Evolutionary conservation across 2,329 filamentous ascomycete genomes (phyloP).

Genomic region (Arthrobotrys conoides): DNA sequence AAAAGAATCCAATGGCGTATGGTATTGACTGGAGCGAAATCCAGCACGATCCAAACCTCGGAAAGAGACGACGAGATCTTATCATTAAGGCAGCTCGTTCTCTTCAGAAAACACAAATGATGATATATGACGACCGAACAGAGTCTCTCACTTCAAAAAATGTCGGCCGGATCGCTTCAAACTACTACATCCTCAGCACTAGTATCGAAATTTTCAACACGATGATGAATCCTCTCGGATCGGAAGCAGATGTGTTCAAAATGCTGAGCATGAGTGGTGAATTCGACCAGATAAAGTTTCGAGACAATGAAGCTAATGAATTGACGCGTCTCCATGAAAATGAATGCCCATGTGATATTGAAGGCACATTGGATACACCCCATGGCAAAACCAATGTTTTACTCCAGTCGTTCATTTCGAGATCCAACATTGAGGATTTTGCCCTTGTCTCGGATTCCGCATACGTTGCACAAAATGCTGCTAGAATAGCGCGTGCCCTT

Average conservation of each 20-base stretch:
- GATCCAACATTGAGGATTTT: conserved; percentile 90
- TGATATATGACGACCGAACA: conserved; percentile 95
- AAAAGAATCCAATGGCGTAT: conserved; percentile 88
- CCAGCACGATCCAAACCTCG: conserved; percentile 86
- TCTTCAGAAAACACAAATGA: conserved; percentile 95
- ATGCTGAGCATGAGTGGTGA: conserved; percentile 99
- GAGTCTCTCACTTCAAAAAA: conserved; percentile 95
- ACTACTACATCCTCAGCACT: conserved; percentile 94
- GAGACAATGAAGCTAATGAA: conserved; percentile 91
- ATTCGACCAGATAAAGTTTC: conserved; percentile 95
- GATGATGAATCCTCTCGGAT: conserved; percentile 88
- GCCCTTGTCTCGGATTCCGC: conserved; percentile 90
- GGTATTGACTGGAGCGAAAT: conserved; percentile 96
- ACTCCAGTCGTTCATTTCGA: conserved; percentile 92
- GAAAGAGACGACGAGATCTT: conserved; percentile 85
- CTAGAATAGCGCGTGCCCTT: conserved; percentile 90
- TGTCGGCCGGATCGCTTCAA: conserved; percentile 94
- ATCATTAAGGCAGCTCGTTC: conserved; percentile 89
- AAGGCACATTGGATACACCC: conserved; percentile 75
- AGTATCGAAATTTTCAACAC: conserved; percentile 97
- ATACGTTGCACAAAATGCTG: conserved; percentile 95
- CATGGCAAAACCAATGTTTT: conserved; percentile 97
- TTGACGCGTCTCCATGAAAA: conserved; percentile 80
- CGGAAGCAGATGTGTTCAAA: conserved; percentile 90
- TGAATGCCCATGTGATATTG: conserved; percentile 82